Evolutionary conservation across 108 stramenopile species (phyloP), one percentile per base, ranked within the genome.

Genomic region (Pseudonitzschia multiseries): DNA sequence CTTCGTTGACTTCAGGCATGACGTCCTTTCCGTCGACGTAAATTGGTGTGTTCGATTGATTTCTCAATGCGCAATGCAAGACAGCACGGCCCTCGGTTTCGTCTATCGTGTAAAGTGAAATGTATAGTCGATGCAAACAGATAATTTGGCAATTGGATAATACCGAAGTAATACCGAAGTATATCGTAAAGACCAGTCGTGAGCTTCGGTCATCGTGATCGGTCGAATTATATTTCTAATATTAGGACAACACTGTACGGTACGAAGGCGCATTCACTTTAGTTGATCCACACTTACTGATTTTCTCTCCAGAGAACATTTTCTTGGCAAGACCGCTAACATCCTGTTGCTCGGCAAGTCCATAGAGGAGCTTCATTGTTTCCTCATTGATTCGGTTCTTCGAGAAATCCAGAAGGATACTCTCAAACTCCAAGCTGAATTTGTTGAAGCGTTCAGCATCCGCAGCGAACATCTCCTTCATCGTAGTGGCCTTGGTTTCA

Each of bases 231-330:
- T 5, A 36, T 36, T 36, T n/a, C n/a, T 36, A 36, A 36, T 2
- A 36, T 36, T 2, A 2, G 36, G 6, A 6, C 36, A 36, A 6
- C 36, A 36, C 36, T 6, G n/a, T n/a, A n/a, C n/a, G n/a, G n/a
- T n/a, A n/a, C n/a, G 36, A 2, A 36, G 36, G 36, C 36, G 12
- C 18, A 14, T 56, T 56, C 54, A 56, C 46, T 18, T 48, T 9
- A 67, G n/a, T n/a, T n/a, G n/a, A n/a, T n/a, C n/a, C n/a, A n/a
- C n/a, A n/a, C 66, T 67, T 50, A 67, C 66, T 94, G 46, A 94
- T 94, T 83, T 94, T 93, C 75, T 96, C 93, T 21, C 98, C 98
- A 8, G 81, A 64, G 64, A 62, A 92, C 98, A 98, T 98, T 41
- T 84, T 83, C 70, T 84, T 76, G 42, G 96, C 94, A 73, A 89